Base-by-base conservation (phyloP, 306 rosid species). In the Rubus idaeus region DNA sequence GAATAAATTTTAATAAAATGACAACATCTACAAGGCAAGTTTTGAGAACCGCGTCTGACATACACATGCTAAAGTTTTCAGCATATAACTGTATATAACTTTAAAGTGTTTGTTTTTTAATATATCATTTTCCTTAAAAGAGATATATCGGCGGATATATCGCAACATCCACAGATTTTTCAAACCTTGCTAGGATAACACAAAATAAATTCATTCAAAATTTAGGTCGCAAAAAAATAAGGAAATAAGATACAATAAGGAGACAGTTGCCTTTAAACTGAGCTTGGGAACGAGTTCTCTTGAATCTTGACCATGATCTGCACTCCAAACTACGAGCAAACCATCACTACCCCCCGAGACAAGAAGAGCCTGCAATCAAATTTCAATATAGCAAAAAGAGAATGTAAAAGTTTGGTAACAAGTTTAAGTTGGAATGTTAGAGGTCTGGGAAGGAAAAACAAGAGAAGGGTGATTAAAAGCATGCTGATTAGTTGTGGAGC, bases 331-430 rank as follows among this genome's bases (percentile, higher is more conserved):
- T 78, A 96, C 89, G 76, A 96, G 96, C 86, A 96, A 83, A 57
- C 98, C 99, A 84, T 96, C 99, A 85, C 87, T 96, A 79, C 90
- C 97, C 57, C 99, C 99, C 0, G 99, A 96, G 74, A 96, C 97
- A 84, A 96, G 70, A 84, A 92, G 98, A 68, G 97, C 94, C 99
- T 96, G 83, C 75, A 72, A 65, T 68, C 71, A 87, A 84, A 76
- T 74, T 78, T 69, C 71, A 72, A 74, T 75, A 79, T 16, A 58
- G 68, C n/a, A 21, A 10, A 45, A 58, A 57, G 42, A 21, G 40
- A 46, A 69, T 47, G 41, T 14, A 46, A 16, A 47, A 26, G 79
- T n/a, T n/a, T n/a, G n/a, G n/a, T n/a, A n/a, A n/a, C n/a, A n/a
- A n/a, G n/a, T n/a, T n/a, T n/a, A n/a, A n/a, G n/a, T n/a, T n/a